Conservation (phyloP, 2,329 filamentous ascomycete species). For the Stachybotrys elegans region DNA sequence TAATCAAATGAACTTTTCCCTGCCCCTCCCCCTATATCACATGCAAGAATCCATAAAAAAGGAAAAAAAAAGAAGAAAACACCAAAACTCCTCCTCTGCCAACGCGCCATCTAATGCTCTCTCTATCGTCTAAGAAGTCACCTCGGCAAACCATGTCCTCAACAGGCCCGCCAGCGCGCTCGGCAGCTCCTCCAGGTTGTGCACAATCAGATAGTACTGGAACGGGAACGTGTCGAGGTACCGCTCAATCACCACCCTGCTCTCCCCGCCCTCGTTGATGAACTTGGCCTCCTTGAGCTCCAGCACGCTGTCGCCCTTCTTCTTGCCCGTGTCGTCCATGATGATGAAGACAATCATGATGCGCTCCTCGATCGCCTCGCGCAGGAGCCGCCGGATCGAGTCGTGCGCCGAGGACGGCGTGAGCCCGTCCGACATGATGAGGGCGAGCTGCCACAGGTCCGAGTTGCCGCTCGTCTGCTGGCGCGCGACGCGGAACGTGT, state of each 20-base stretch:
- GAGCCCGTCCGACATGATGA: conserved; percentile 90
- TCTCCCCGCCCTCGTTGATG: conserved; percentile 57
- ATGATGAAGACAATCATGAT: conserved; percentile 99
- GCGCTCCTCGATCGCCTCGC: conserved; percentile 84
- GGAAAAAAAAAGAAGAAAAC: too few species aligned
- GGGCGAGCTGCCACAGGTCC: conserved; percentile 91
- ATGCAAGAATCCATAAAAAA: conserved; percentile 3
- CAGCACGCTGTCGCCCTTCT: conserved; percentile 64
- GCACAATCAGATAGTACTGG: conserved; percentile 91
- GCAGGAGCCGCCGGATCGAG: conserved; percentile 72
- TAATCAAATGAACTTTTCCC: too few species aligned
- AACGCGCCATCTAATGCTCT: not conserved
- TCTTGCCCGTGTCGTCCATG: conserved; percentile 61
- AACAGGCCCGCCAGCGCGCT: conserved; percentile 80
- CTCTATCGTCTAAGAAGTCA: conserved; percentile 35
- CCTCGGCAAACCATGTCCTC: conserved; percentile 90
- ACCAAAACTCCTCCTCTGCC: not conserved
- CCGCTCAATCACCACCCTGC: conserved; percentile 74
- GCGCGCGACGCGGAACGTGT: conserved; percentile 74
- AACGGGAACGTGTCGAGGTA: conserved; percentile 97
- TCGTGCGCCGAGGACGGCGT: conserved; percentile 80
- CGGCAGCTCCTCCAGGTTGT: conserved; percentile 86
- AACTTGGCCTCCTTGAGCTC: conserved; percentile 87
- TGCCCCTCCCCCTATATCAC: too few species aligned
- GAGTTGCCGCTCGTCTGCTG: conserved; percentile 48